A percentile compares a stretch with the other conserved stretches of the same genome.
These are phyloP conservation scores for Kluyveromyces dobzhanskii DNA, from an alignment of 805 yeast species.

Conservation along the genomic window DNA sequence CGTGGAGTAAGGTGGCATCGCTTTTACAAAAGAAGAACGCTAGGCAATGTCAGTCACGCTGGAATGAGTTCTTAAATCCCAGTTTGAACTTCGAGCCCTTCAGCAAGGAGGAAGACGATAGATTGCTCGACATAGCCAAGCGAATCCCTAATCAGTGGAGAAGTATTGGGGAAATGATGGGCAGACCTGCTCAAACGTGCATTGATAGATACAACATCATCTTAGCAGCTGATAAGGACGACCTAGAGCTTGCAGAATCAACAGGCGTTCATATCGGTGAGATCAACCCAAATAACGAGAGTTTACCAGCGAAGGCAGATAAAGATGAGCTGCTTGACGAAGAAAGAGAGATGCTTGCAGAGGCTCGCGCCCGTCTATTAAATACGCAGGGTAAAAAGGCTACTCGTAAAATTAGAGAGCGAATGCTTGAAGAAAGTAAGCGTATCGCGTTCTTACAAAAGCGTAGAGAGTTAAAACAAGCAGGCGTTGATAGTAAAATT, in stretches of 20 bases:
- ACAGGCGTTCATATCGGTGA: slow-evolving; percentile 39
- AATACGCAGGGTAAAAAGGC: slow-evolving; percentile 95
- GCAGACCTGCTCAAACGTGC: slow-evolving; percentile 81
- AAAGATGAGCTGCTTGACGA: slow-evolving; percentile 75
- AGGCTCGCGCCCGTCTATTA: slow-evolving; percentile 85
- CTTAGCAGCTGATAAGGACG: slow-evolving; percentile 37
- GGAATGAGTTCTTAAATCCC: slow-evolving; percentile 87
- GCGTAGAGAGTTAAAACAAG: slow-evolving; percentile 72
- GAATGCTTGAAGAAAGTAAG: slow-evolving; percentile 70
- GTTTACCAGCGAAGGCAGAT: slow-evolving; percentile 76
- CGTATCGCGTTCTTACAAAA: slow-evolving; percentile 70
- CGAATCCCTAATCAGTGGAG: slow-evolving; percentile 92
- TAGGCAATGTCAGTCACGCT: slow-evolving; percentile 83
- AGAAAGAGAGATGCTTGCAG: slow-evolving; percentile 87
- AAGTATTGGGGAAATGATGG: slow-evolving; percentile 71
- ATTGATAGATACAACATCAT: slow-evolving; percentile 75
- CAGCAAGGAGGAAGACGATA: slow-evolving; percentile 69
- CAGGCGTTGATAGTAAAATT: slow-evolving; percentile 53
- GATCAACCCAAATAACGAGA: slow-evolving; percentile 64
- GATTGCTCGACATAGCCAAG: slow-evolving; percentile 55
- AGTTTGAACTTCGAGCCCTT: slow-evolving; percentile 54
- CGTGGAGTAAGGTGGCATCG: slow-evolving; percentile 91
- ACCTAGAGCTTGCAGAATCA: slow-evolving; percentile 32
- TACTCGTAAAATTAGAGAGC: slow-evolving; percentile 77
- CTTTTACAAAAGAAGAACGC: slow-evolving; percentile 79